Evolutionary conservation across 1,284 basidiomycete species (phyloP), one percentile per base, ranked within the genome.

Genomic region (Leccinum fuscescens): DNA sequence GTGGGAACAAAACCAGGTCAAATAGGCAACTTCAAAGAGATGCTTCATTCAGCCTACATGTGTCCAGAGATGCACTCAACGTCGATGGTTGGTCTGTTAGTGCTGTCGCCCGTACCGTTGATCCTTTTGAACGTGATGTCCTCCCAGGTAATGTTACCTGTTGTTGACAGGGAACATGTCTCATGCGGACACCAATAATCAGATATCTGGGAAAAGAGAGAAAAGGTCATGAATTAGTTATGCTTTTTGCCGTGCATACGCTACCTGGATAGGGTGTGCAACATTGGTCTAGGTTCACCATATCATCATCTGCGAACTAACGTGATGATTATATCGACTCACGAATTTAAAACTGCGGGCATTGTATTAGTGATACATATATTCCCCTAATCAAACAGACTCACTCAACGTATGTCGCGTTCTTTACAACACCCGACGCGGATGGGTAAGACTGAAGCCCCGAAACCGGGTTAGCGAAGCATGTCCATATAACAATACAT

Each of bases 351-450:
- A 69, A 42, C 60, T 58, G 29, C 53, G 12, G 31, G 15, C 42
- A 12, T 3, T 11, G 11, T 14, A n/a, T 65, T 14, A 62, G 53
- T 15, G 12, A 24, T 29, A 20, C 20, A 31, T 33, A 12, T 6
- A 15, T 27, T 12, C 9, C 33, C 33, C 20, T 29, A 6, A 50
- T 15, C 6, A 2, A 22, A 1, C n/a, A 42, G 15, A 56, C 65
- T 65, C 20, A 67, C 57, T 67, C 42, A 37, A 31, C 55, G 20
- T 64, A 63, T 17, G 63, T 69, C n/a, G 11, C 35, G 31, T 67
- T 65, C 27, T 54, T 15, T 42, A 66, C 42, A 27, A 64, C 2
- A 4, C 66, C 67, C 4, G 50, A 54, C 1, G 60, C 63, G n/a
- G 60, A 33, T 9, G 59, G 39, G 15, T 44, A 63, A 15, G 62